phyloP scores from a whole-genome alignment of 1,284 basidiomycete genomes.

The Vanrija pseudolonga region DNA sequence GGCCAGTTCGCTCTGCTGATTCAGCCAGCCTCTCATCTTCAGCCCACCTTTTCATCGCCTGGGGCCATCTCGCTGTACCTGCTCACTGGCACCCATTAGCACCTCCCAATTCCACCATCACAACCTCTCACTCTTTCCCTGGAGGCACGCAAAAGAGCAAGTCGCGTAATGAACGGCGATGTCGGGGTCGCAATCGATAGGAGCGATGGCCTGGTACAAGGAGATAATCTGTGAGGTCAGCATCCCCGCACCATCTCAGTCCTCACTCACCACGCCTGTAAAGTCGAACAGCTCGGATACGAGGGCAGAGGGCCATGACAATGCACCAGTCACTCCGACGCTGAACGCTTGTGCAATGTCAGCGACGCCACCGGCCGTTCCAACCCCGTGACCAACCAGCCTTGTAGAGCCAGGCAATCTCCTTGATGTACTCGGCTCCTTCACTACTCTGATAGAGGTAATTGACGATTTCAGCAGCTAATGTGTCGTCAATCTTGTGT shows the following conservation, averaged over 20 bases:
- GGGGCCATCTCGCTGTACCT: conserved; percentile 2
- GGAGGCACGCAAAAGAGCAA: conserved; percentile 7
- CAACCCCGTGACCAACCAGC: too few relatives aligned
- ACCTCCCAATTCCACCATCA: too few relatives aligned
- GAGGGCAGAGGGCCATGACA: neutral
- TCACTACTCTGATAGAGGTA: neutral
- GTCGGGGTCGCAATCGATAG: conserved; percentile 8
- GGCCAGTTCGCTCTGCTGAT: neutral
- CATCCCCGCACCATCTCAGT: neutral
- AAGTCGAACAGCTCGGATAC: conserved; percentile 2
- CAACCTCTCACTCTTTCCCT: conserved; percentile 1
- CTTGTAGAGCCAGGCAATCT: conserved; percentile 14
- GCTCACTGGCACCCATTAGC: conserved; percentile 2
- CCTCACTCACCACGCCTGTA: neutral
- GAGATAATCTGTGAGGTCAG: conserved; percentile 2
- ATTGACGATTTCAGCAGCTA: neutral
- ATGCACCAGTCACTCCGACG: neutral
- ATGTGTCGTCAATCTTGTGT: neutral
- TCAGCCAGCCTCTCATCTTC: neutral
- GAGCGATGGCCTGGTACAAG: neutral
- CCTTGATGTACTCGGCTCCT: conserved; percentile 2
- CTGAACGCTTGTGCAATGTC: conserved; percentile 3
- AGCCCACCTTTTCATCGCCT: conserved; percentile 2
- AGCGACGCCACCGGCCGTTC: too few relatives aligned
- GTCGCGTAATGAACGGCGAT: conserved; percentile 1